Conservation (phyloP, 1,139 yeast species). For the Spencermartinsiella ligniputridi region DNA sequence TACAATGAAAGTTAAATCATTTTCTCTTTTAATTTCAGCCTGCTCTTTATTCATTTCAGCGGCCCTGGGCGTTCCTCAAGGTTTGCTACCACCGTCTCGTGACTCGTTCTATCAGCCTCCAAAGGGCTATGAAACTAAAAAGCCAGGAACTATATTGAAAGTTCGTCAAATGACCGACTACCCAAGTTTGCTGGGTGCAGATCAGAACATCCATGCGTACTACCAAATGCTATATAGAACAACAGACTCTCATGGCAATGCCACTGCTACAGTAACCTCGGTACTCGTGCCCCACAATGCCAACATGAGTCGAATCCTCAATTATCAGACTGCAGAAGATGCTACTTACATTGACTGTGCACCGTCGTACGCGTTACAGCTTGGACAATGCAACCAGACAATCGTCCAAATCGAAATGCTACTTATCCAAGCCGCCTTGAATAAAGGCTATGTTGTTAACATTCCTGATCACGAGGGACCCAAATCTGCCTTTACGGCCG, state of each 20-base stretch:
- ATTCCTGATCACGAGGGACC: constrained; percentile 24
- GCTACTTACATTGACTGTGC: constrained; percentile 27
- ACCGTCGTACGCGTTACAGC: constrained; percentile 23
- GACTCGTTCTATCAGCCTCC: constrained; percentile 5
- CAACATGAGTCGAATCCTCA: constrained; percentile 19
- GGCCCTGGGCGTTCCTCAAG: no score
- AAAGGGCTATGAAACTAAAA: background rate
- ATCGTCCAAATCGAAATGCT: constrained; percentile 11
- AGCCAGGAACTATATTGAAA: constrained; percentile 6
- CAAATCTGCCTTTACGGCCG: constrained; percentile 21
- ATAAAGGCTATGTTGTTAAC: constrained; percentile 21
- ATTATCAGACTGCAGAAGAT: constrained; percentile 30
- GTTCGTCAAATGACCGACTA: background rate
- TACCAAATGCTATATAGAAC: constrained; percentile 23
- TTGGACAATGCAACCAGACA: constrained; percentile 8
- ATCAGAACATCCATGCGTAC: constrained; percentile 14
- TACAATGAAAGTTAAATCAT: no score
- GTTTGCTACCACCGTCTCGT: constrained; percentile 1
- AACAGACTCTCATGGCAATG: constrained; percentile 18
- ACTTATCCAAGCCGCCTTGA: constrained; percentile 14
- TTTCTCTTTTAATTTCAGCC: no score
- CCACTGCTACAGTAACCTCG: constrained; percentile 26
- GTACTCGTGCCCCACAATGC: constrained; percentile 26
- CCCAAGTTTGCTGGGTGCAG: constrained; percentile 1
- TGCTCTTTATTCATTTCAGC: no score